Percentiles rank a stretch among this genome's conserved stretches.
Evolutionary conservation across 2,329 filamentous ascomycete species (phyloP).

Genomic region (Echinosphaeria canescens): DNA sequence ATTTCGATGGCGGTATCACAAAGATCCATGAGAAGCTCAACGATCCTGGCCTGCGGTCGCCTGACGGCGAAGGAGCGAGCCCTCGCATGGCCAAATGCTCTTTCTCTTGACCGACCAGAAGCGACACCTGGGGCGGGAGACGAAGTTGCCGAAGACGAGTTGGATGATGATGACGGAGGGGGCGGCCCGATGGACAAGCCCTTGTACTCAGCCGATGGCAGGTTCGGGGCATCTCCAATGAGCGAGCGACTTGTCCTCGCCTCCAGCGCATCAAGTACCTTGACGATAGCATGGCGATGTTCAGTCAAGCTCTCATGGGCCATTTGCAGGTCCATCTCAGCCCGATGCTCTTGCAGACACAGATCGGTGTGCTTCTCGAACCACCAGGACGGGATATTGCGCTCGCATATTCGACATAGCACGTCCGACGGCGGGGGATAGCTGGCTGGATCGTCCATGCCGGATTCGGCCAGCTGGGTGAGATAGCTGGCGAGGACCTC

Average conservation of each 20-base stretch:
- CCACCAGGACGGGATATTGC: slow-evolving; percentile 97
- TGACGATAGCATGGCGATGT: slow-evolving; percentile 87
- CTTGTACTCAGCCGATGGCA: slow-evolving; percentile 63
- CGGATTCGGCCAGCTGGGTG: slow-evolving; percentile 69
- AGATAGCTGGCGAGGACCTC: slow-evolving; percentile 90
- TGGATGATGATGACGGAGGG: slow-evolving; percentile 42
- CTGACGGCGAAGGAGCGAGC: slow-evolving; percentile 81
- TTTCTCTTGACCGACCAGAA: too few species aligned
- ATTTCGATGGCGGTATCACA: slow-evolving; percentile 94
- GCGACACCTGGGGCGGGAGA: slow-evolving; percentile 28
- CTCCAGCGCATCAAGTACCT: slow-evolving; percentile 81
- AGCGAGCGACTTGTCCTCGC: slow-evolving; percentile 45
- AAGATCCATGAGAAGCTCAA: slow-evolving; percentile 83
- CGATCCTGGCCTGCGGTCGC: slow-evolving; percentile 75
- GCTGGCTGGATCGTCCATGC: slow-evolving; percentile 50
- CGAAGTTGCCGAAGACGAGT: slow-evolving; percentile 44
- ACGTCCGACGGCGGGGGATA: slow-evolving; percentile 68
- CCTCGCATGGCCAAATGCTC: slow-evolving; percentile 61
- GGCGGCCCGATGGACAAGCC: slow-evolving; percentile 64
- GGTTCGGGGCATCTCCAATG: slow-evolving; percentile 26
- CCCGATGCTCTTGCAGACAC: slow-evolving; percentile 85
- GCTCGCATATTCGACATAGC: slow-evolving; percentile 90
- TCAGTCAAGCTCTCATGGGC: slow-evolving; percentile 82
- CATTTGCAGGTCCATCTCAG: slow-evolving; percentile 96
- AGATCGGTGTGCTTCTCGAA: slow-evolving; percentile 98